Base-by-base conservation (phyloP, 169 alveolate species). In the Plasmodium coatneyi region DNA sequence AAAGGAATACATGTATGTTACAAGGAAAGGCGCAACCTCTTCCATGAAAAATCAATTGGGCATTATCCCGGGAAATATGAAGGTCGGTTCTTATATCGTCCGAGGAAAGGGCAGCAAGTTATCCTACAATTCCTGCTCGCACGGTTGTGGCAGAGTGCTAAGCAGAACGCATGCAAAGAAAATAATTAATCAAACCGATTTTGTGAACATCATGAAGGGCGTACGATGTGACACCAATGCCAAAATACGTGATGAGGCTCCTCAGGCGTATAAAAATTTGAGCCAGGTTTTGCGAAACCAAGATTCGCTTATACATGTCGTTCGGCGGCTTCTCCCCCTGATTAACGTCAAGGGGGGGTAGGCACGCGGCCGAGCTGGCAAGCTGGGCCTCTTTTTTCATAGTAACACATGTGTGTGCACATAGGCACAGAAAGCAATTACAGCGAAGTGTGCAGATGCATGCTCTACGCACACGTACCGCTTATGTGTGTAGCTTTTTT, bases 101-200 rank as follows among this genome's bases (percentile, higher is more conserved):
- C 74, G 89, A 78, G 95, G 93, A 25, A 76, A 92, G 46, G 94
- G 96, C n/a, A 83, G 30, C 54, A 84, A 19, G 30, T 41, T 83
- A 49, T 84, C 95, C 30, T 96, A 96, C 92, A 95, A 83, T 60
- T 94, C 96, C 28, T 95, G 97, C 46, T 94, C 96, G 12, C 97
- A 96, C 71, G 97, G 97, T 4, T 96, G 96, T 34, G 97, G 97
- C 28, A 89, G 97, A 79, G 54, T 92, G 78, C 82, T 96, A 80
- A 92, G 96, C 49, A 92, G 97, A 41, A 94, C 94, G 1, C 81
- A 92, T 36, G 97, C 97, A 54, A 94, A 93, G 82, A 81, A 91
- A 84, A 14, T 79, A 36, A 96, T 96, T 93, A 49, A 92, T 80
- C 96, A 96, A 79, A 79, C 91, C 36, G 95, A 92, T 6, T 96